A percentile compares a stretch with the other conserved stretches of the same genome.
Conservation (phyloP, 1,284 basidiomycete genomes). For the Sanghuangporus weigelae region DNA sequence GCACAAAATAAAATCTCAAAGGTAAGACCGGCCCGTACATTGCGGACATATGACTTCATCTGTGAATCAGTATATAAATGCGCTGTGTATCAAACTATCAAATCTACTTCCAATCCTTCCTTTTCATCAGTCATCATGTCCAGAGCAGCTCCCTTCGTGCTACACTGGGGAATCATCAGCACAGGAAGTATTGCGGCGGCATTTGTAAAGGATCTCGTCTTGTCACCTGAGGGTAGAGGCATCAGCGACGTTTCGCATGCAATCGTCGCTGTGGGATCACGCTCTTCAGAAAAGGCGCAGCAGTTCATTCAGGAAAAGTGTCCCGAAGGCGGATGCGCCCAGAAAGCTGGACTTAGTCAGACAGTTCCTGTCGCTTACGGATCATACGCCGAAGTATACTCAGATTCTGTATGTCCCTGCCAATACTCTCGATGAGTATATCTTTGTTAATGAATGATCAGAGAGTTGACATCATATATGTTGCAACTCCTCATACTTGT, state of each 20-base stretch:
- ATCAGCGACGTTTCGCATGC: conserved; percentile 38
- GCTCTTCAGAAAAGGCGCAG: conserved; percentile 32
- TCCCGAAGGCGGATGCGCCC: conserved; percentile 23
- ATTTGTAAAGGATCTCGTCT: conserved; percentile 22
- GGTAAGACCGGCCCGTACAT: not conserved
- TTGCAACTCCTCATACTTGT: conserved; percentile 41
- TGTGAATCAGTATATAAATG: not conserved
- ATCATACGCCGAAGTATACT: conserved; percentile 38
- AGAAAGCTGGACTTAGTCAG: conserved; percentile 3
- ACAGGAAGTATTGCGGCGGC: conserved; percentile 20
- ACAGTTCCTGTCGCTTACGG: conserved; percentile 32
- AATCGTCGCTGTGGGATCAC: conserved; percentile 37
- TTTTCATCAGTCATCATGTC: conserved; percentile 6
- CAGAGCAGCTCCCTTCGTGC: conserved; percentile 10
- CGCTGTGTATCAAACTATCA: not conserved
- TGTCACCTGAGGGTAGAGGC: conserved; percentile 24
- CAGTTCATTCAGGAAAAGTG: conserved; percentile 31
- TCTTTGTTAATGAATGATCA: conserved; percentile 20
- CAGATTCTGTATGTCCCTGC: conserved; percentile 1
- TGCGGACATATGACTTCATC: not conserved
- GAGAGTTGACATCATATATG: conserved; percentile 38
- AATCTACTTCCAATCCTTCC: not conserved
- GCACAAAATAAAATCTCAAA: not conserved
- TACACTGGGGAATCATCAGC: conserved; percentile 17
- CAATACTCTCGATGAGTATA: not conserved